phyloP scores from a whole-genome alignment of 495 filamentous ascomycete genomes.

The Tuber calosporum region DNA sequence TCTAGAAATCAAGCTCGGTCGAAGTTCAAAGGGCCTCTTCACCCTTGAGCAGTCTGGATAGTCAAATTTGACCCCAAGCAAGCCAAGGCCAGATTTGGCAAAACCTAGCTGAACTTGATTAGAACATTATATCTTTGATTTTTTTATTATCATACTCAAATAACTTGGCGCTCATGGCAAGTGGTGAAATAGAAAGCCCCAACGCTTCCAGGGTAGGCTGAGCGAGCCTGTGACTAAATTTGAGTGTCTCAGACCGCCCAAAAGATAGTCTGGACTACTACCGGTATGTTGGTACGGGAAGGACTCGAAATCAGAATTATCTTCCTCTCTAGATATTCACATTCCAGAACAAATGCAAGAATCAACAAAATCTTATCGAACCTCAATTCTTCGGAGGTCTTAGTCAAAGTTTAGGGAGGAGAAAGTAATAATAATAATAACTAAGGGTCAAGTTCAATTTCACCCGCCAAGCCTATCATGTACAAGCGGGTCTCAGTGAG shows the following conservation, averaged over 20 bases:
- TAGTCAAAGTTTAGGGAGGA: no score
- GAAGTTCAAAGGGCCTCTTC: background rate
- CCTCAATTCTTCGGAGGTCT: background rate
- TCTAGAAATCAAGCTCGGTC: background rate
- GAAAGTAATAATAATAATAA: background rate
- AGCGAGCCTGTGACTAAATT: no score
- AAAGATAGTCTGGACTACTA: background rate
- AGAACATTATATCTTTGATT: no score
- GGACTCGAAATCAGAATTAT: background rate
- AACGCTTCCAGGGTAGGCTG: no score
- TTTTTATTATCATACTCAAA: no score
- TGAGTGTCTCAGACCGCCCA: no score
- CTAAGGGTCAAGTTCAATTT: background rate
- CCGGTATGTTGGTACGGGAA: background rate
- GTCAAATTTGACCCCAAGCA: no score
- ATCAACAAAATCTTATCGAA: background rate
- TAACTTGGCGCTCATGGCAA: no score
- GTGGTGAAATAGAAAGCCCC: no score
- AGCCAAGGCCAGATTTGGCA: no score
- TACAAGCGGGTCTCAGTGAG: background rate
- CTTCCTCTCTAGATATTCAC: background rate
- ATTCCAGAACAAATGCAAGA: background rate
- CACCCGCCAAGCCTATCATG: background rate
- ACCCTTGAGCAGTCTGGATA: no score
- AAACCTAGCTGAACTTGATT: no score